Evolutionary conservation across 2,329 filamentous ascomycete genomes (phyloP).

Genomic region (Thermothelomyces thermophilus): DNA sequence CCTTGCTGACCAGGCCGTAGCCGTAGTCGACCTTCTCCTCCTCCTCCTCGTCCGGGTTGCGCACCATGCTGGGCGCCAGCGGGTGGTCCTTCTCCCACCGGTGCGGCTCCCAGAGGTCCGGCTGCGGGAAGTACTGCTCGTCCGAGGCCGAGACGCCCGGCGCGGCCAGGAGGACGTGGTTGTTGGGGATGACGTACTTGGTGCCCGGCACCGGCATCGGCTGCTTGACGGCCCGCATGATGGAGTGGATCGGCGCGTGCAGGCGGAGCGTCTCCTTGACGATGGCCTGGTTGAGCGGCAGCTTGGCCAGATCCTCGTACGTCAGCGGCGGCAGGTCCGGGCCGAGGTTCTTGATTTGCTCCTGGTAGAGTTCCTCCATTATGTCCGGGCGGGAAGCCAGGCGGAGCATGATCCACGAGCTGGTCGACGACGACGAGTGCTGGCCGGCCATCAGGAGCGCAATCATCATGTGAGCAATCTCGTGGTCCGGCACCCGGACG

Average conservation of each 20-base stretch:
- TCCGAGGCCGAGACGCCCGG: conserved; percentile 74
- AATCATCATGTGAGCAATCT: conserved; percentile 83
- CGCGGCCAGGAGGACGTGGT: conserved; percentile 75
- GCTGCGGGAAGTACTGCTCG: conserved; percentile 71
- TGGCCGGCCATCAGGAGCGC: conserved; percentile 79
- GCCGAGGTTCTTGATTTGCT: conserved; percentile 70
- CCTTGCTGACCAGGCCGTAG: conserved; percentile 88
- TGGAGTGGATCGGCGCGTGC: conserved; percentile 90
- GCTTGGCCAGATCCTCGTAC: conserved; percentile 70
- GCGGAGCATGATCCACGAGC: conserved; percentile 69
- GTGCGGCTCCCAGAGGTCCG: conserved; percentile 80
- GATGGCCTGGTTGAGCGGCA: conserved; percentile 76
- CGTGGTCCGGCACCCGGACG: conserved; percentile 59
- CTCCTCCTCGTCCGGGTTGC: conserved; percentile 40
- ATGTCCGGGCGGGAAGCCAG: conserved; percentile 65
- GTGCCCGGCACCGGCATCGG: conserved; percentile 80
- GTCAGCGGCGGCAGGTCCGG: conserved; percentile 65
- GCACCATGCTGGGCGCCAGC: conserved; percentile 43
- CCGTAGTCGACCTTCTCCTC: conserved; percentile 86
- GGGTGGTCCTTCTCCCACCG: conserved; percentile 70
- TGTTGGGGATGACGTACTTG: conserved; percentile 72
- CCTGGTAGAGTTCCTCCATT: conserved; percentile 63
- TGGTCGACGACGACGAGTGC: conserved; percentile 72
- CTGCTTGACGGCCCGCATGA: conserved; percentile 85
- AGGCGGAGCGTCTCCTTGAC: conserved; percentile 89